Base-by-base conservation (phyloP, 371 early-diverging fungal species). In the Syncephalastrum monosporum region DNA sequence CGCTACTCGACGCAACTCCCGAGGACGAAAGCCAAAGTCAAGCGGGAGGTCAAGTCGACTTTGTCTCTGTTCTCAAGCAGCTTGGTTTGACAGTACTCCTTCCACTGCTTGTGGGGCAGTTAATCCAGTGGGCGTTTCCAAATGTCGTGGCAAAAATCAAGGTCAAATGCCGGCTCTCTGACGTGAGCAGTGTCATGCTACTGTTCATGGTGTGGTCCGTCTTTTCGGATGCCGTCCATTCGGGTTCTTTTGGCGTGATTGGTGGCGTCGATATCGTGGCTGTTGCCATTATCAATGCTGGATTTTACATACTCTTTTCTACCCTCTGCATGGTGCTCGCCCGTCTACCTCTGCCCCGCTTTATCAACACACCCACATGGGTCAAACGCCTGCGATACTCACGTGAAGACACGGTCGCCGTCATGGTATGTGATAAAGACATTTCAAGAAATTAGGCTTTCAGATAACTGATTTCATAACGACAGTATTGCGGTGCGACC, bases 161-260 rank as follows among this genome's bases (percentile, higher is more conserved):
- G 52, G 76, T 60, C 14, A 76, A 71, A 52, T 74, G 80, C 27
- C 82, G 82, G 27, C 65, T 88, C 50, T 74, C 84, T 0, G 81
- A 82, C 29, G 57, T 89, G 45, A 87, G 85, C 61, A 78, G 77
- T 48, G 52, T 76, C 16, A 71, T 83, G 61, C 69, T 91, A 1
- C 64, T 91, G 61, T 73, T 85, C 46, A 78, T 91, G 56, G 89
- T 91, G 12, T 89, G 87, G 87, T 80, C 82, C 21, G 85, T 88
- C 7, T 91, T 89, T 59, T 85, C 86, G 56, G 88, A 91, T 67
- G 85, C 89, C 1, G 85, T 90, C 45, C 55, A 81, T 53, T 70
- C 82, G 41, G 67, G 84, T 15, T 81, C 85, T 1, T 83, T 79
- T 53, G 56, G 75, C 1, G 61, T 74, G 15, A 77, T 85, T 12